phyloP scores from a whole-genome alignment of 2,329 filamentous ascomycete genomes.

The Xylariales sp. region DNA sequence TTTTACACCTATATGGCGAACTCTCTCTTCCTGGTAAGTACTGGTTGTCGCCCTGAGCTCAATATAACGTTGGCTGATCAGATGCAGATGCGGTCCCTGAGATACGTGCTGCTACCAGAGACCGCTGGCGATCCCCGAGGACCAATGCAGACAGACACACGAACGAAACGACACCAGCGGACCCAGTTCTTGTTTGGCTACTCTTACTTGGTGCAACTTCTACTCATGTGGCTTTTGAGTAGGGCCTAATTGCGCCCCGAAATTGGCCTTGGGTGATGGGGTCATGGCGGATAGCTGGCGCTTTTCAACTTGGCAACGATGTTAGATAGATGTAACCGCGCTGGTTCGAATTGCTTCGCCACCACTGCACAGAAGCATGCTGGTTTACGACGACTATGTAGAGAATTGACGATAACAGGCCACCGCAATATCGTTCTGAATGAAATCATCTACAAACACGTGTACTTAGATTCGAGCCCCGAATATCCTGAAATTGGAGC shows the following conservation, averaged over 20 bases:
- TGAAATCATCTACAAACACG: too few relatives aligned
- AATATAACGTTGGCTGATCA: too few relatives aligned
- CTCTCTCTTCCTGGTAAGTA: slow-evolving; percentile 85
- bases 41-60: too few relatives aligned
- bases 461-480: too few relatives aligned
- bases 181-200: slow-evolving; percentile 94
- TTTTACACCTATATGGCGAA: slow-evolving; percentile 90
- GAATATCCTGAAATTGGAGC: too few relatives aligned
- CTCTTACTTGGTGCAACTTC: slow-evolving; percentile 87
- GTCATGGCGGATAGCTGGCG: neutral
- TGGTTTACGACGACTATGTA: too few relatives aligned
- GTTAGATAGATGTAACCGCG: too few relatives aligned
- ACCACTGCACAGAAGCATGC: too few relatives aligned
- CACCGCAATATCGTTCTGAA: too few relatives aligned
- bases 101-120: slow-evolving; percentile 92
- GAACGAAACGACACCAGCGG: slow-evolving; percentile 78
- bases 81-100: slow-evolving; percentile 77
- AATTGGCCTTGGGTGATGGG: neutral
- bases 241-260: slow-evolving; percentile 22
- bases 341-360: too few relatives aligned
- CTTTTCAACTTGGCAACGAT: too few relatives aligned
- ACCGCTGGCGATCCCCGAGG: slow-evolving; percentile 61
- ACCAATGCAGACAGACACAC: slow-evolving; percentile 66
- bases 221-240: slow-evolving; percentile 82
- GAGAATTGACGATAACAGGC: too few relatives aligned